Evolutionary conservation across 192 early-diverging fungal species (phyloP).

Genomic region (Coemansia sp.): DNA sequence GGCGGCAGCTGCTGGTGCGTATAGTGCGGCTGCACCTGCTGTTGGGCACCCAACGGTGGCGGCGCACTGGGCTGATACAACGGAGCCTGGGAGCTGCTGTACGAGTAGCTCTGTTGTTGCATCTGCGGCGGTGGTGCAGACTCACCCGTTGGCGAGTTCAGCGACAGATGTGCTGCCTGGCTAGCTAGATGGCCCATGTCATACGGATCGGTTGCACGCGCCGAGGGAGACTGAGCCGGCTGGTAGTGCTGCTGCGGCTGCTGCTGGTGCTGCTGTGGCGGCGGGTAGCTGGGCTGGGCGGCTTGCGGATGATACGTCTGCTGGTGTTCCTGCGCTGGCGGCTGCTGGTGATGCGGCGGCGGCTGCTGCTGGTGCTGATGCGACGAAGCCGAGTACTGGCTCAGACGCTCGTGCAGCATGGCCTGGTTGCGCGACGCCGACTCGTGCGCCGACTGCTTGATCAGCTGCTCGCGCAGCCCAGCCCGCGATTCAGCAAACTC

Average conservation of each 20-base stretch:
- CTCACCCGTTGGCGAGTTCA: conserved; percentile 22
- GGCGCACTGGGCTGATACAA: conserved; percentile 46
- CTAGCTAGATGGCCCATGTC: conserved; percentile 35
- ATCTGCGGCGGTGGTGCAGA: conserved; percentile 13
- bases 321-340: not conserved
- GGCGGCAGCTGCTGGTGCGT: conserved; percentile 13
- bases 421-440: conserved; percentile 59
- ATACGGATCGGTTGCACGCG: conserved; percentile 27
- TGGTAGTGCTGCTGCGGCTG: conserved; percentile 6
- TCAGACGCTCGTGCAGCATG: conserved; percentile 59
- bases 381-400: conserved; percentile 38
- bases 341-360: conserved; percentile 7
- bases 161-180: conserved; percentile 41
- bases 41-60: conserved; percentile 5
- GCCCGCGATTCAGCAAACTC: conserved; percentile 58
- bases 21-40: conserved; percentile 2
- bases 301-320: conserved; percentile 12
- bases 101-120: conserved; percentile 22
- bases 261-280: no score
- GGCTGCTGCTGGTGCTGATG: conserved; percentile 11
- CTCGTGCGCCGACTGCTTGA: conserved; percentile 50
- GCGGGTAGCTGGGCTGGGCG: conserved; percentile 9
- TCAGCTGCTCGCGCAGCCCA: conserved; percentile 56
- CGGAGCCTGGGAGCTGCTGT: conserved; percentile 12
- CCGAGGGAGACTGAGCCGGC: conserved; percentile 15